Evolutionary conservation across 2,329 filamentous ascomycete species (phyloP).

Genomic region (Fusarium xyrophilum): DNA sequence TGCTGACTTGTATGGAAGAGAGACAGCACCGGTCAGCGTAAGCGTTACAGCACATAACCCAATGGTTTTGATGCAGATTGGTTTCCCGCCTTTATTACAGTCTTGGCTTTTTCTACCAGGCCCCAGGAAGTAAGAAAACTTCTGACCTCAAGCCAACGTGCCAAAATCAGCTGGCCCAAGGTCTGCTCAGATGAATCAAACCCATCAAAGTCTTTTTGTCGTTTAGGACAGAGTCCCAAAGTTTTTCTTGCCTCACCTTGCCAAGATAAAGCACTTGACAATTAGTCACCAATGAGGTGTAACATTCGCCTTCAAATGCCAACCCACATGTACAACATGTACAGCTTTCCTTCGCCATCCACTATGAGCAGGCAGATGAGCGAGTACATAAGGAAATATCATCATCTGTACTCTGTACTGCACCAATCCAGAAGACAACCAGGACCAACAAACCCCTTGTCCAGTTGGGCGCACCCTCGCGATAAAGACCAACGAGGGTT

Average conservation of each 20-base stretch:
- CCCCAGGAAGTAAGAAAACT: background rate
- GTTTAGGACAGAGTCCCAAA: background rate
- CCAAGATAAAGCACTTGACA: constrained; percentile 24
- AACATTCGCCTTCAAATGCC: background rate
- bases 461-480: constrained; percentile 1
- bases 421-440: background rate
- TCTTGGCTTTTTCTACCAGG: constrained; percentile 7
- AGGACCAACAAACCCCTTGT: background rate
- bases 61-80: background rate
- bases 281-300: constrained; percentile 23
- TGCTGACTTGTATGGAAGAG: constrained; percentile 5
- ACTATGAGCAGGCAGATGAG: constrained; percentile 1
- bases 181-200: background rate
- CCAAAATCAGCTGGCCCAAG: background rate
- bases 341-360: constrained; percentile 9
- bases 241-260: background rate
- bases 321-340: constrained; percentile 3
- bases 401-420: background rate
- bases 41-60: constrained; percentile 23
- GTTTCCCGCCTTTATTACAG: background rate
- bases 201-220: background rate
- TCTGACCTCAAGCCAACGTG: background rate
- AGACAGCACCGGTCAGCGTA: background rate
- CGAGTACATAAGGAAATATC: constrained; percentile 9
- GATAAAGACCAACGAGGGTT: constrained; percentile 10